phyloP scores from a whole-genome alignment of 1,284 basidiomycete species.

The Naganishia cerealis region DNA sequence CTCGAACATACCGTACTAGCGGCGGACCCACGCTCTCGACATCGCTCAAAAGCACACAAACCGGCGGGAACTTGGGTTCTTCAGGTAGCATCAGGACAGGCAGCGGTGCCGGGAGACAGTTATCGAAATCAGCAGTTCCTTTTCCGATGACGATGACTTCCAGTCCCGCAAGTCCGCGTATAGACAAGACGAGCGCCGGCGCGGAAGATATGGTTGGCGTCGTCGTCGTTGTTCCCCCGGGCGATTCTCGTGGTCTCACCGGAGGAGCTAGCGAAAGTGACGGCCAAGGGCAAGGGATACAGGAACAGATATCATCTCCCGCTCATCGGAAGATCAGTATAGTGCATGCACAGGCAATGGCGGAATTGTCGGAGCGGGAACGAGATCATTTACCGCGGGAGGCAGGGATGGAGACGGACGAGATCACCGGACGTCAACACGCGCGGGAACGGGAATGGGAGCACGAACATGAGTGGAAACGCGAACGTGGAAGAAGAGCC shows the following conservation, averaged over 20 bases:
- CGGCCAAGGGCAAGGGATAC: not conserved
- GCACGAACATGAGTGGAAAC: not conserved
- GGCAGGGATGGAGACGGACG: not conserved
- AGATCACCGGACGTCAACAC: not conserved
- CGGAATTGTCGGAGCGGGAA: not conserved
- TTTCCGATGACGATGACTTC: slow-evolving; percentile 23
- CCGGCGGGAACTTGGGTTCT: not conserved
- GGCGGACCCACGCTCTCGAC: slow-evolving; percentile 2
- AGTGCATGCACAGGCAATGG: not conserved
- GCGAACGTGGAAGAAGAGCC: slow-evolving; percentile 13
- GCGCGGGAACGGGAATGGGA: not conserved
- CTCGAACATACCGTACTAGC: not conserved
- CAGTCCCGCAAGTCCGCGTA: slow-evolving; percentile 11
- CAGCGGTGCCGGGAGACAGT: not conserved
- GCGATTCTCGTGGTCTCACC: not conserved
- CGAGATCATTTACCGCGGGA: not conserved
- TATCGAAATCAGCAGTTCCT: slow-evolving; percentile 1
- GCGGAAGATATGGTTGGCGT: slow-evolving; percentile 17
- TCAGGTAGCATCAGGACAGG: not conserved
- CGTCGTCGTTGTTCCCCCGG: not conserved
- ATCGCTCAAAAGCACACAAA: slow-evolving; percentile 10
- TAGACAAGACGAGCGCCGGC: slow-evolving; percentile 10
- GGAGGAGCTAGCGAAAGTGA: not conserved
- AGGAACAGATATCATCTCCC: not conserved
- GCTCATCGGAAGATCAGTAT: slow-evolving; percentile 1